These are phyloP conservation scores for Mycena albidolilacea DNA, from an alignment of 768 basidiomycete species.

Conservation along the genomic window DNA sequence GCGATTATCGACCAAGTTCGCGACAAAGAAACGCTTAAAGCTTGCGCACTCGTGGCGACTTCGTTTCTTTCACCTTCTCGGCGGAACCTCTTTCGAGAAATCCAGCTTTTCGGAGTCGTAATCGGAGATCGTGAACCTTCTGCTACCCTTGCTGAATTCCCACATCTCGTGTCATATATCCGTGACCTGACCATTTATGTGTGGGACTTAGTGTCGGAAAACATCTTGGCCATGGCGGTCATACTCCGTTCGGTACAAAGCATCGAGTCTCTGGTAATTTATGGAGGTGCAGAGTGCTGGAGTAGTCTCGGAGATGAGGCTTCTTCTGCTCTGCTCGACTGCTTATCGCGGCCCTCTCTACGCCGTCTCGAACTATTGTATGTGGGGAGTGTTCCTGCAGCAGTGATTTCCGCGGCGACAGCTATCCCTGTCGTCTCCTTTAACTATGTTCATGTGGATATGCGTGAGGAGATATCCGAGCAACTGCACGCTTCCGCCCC, in stretches of 20 bases:
- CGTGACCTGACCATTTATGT: constrained; percentile 20
- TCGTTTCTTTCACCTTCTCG: constrained; percentile 25
- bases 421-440: constrained; percentile 17
- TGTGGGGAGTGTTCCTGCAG: background rate
- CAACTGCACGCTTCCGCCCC: background rate
- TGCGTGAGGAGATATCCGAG: background rate
- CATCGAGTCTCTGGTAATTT: background rate
- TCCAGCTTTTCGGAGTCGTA: background rate
- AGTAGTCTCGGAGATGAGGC: background rate
- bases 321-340: constrained; percentile 6
- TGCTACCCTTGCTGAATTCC: background rate
- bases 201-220: too few relatives aligned
- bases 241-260: constrained; percentile 3
- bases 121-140: background rate
- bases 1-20: constrained; percentile 10
- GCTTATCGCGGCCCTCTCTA: constrained; percentile 1
- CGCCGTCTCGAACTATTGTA: background rate
- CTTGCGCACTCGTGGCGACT: constrained; percentile 22
- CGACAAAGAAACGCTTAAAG: background rate
- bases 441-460: background rate
- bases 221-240: background rate
- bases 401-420: constrained; percentile 5
- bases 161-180: constrained; percentile 21
- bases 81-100: constrained; percentile 3
- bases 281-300: too few relatives aligned